Base-by-base conservation (phyloP, 2,329 filamentous ascomycete species). In the Xylaria polymorpha region DNA sequence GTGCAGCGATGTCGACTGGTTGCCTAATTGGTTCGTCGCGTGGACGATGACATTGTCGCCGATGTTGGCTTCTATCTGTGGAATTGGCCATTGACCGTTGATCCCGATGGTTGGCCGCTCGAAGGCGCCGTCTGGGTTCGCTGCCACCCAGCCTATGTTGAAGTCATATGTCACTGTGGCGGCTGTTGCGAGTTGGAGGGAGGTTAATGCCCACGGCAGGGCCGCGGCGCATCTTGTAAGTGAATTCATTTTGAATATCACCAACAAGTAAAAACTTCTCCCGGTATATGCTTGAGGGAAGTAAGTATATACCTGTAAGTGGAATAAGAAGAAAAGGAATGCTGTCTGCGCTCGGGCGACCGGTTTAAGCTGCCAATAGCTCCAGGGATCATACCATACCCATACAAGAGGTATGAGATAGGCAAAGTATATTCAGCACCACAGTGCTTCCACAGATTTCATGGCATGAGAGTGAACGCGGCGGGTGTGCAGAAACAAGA, bases 1-100 rank as follows among this genome's bases (percentile, higher is more conserved):
- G 78, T 88, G 89, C 61, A 91, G 79, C 51, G 87, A 88, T 0
- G 90, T 91, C 1, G 84, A 82, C 78, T 90, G 85, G 75, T 92
- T 89, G 6, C 86, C 87, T 6, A 92, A 82, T 25, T 82, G 80
- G 76, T 92, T 92, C 69, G 83, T 79, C 51, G 87, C 83, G 64
- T 88, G 88, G 69, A 91, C 81, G 67, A 91, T 76, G 60, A 91
- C 72, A 25, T 81, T 84, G 76, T 93, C 91, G 66, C 90, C 90
- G 59, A 89, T 81, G 57, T 85, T 85, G 44, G 87, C 90, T 61
- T 87, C 84, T 66, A 94, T 90, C 32, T 81, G 79, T 0, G 93
- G 92, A 61, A 92, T 85, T 1, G 92, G 93, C 91, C 92, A 94
- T 81, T 90, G 79, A 4, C 87, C 88, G 75, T 96, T 95, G 81